Evolutionary conservation across 139 green algal genomes (phyloP).

Genomic region (Gonium pectorale): DNA sequence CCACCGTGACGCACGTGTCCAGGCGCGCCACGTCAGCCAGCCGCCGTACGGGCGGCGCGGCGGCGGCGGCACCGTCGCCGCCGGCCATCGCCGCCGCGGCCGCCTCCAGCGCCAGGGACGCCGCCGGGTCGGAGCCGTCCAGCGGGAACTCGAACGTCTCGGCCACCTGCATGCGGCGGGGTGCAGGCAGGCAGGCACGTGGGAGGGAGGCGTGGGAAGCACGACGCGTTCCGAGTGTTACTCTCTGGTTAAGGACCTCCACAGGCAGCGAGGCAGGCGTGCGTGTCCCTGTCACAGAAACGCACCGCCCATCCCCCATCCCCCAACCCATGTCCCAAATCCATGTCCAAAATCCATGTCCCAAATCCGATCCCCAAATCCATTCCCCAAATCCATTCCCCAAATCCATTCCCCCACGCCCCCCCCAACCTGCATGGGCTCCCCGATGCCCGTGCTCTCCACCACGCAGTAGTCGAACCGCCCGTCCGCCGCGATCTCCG

Average conservation of each 20-base stretch:
- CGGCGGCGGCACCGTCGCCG: not conserved
- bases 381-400: too few relatives aligned
- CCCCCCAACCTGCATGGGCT: conserved; percentile 83
- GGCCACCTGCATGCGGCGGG: conserved; percentile 58
- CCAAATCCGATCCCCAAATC: too few relatives aligned
- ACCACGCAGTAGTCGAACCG: conserved; percentile 85
- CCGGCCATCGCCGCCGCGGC: not conserved
- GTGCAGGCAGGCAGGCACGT: not conserved
- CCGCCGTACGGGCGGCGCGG: conserved; percentile 2
- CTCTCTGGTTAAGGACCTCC: too few relatives aligned
- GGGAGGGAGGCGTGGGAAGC: not conserved
- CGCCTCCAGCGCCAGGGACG: conserved; percentile 23
- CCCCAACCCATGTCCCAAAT: too few relatives aligned
- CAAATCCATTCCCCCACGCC: too few relatives aligned
- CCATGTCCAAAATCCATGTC: too few relatives aligned
- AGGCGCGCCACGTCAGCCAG: conserved; percentile 66
- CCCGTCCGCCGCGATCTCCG: conserved; percentile 56
- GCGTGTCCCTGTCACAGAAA: too few relatives aligned
- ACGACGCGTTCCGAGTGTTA: too few relatives aligned
- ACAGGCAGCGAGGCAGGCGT: too few relatives aligned
- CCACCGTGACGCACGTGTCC: conserved; percentile 82
- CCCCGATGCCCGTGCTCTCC: conserved; percentile 84
- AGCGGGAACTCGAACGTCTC: conserved; percentile 72
- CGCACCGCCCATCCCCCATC: too few relatives aligned
- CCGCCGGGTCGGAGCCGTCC: conserved; percentile 32